Evolutionary conservation across 768 basidiomycete species (phyloP).

Genomic region (Erythrobasidium yunnanense): DNA sequence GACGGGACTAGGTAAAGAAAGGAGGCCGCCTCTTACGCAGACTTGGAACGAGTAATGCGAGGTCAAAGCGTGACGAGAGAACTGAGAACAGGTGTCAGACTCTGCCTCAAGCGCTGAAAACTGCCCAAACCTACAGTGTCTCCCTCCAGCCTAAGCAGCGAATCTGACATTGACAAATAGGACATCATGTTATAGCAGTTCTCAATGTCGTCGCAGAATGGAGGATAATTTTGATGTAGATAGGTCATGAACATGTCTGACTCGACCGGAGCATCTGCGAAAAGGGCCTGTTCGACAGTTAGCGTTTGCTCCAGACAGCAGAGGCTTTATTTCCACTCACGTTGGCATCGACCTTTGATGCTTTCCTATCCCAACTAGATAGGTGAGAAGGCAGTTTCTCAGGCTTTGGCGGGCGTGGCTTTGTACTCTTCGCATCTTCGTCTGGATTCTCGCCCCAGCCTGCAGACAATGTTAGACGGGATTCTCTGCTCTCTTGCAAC

Average conservation of each 20-base stretch:
- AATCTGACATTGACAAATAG: constrained; percentile 66
- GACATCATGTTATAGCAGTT: constrained; percentile 61
- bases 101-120: no score
- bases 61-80: constrained; percentile 32
- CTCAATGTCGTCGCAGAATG: constrained; percentile 68
- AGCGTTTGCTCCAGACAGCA: neutral
- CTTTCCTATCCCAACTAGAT: constrained; percentile 19
- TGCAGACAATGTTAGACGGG: neutral
- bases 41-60: constrained; percentile 81
- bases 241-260: constrained; percentile 78
- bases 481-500: neutral
- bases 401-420: neutral
- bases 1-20: constrained; percentile 78
- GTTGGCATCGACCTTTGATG: constrained; percentile 39
- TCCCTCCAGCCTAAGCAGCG: constrained; percentile 42
- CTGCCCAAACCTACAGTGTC: constrained; percentile 34
- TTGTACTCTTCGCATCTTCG: constrained; percentile 31
- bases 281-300: constrained; percentile 49
- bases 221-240: constrained; percentile 83
- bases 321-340: constrained; percentile 31
- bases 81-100: no score
- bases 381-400: constrained; percentile 34
- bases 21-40: constrained; percentile 67
- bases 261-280: constrained; percentile 80
- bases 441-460: constrained; percentile 35